Base-by-base conservation (phyloP, 345 rosid genomes). In the Brassica carinata region DNA sequence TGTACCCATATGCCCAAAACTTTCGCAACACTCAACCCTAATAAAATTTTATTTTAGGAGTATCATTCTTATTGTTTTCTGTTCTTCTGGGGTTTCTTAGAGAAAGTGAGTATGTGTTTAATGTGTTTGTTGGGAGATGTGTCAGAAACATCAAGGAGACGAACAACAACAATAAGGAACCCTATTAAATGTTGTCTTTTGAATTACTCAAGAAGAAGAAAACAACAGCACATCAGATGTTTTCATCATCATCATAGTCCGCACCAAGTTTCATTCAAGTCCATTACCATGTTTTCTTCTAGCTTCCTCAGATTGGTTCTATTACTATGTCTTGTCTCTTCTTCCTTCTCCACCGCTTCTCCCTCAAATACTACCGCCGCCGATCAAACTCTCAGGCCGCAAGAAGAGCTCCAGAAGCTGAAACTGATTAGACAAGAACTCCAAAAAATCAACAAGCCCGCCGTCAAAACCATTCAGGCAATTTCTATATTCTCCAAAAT, bases 401-500 rank as follows among this genome's bases (percentile, higher is more conserved):
- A 77, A 73, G 87, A 91, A 70, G 92, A 89, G 84, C 77, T 89
- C 8, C 81, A 17, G 61, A 90, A 85, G 88, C 70, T 94, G 73
- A 87, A 78, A 81, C 45, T 83, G 14, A 85, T 91, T 65, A 89
- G 86, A 84, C 57, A 88, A 51, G 91, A 84, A 71, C 97, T 96
- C 45, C 67, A 76, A n/a, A 94, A 86, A 85, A 88, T 96, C 86
- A 96, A 94, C 92, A 96, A 94, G 83, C 93, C 97, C 6, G 79
- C 95, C 8, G 77, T 90, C 67, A 90, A 90, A 89, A 90, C 97
- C 64, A 89, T 94, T 81, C 92, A 90, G 94, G 98, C 71, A 88
- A 77, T 11, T 73, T 27, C 38, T 57, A 63, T 68, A 63, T 27
- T 10, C 14, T 23, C 1, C 8, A 5, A 5, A 19, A 29, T 0